Conservation (phyloP, 768 basidiomycete genomes). For the Royoungia palumana region DNA sequence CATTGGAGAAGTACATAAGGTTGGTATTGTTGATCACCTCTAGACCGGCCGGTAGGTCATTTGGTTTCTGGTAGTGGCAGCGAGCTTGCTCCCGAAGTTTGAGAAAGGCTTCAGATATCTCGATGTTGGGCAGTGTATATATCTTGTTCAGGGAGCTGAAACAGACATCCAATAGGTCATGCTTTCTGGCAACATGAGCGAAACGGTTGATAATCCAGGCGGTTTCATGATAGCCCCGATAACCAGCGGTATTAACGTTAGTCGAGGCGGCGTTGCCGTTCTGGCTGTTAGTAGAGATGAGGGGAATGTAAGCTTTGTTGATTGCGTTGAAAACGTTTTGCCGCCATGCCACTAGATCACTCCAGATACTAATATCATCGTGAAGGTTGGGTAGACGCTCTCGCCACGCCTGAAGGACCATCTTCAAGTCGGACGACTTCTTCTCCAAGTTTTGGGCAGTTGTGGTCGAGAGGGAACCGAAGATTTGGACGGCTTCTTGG, state of each 20-base stretch:
- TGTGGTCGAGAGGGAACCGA: conserved; percentile 83
- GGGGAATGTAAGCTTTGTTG: conserved; percentile 92
- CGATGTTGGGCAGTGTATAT: conserved; percentile 98
- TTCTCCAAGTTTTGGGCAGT: conserved; percentile 88
- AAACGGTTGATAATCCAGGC: conserved; percentile 99
- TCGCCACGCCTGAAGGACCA: conserved; percentile 95
- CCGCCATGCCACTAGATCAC: conserved; percentile 97
- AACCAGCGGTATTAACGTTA: conserved; percentile 80
- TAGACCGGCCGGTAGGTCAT: conserved; percentile 88
- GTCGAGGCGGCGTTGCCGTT: conserved; percentile 47
- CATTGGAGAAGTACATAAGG: conserved; percentile 90
- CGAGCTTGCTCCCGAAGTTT: conserved; percentile 98
- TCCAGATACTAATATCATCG: conserved; percentile 99
- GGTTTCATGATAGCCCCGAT: conserved; percentile 96
- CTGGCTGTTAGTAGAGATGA: conserved; percentile 63
- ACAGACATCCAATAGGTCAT: conserved; percentile 94
- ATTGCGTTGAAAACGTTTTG: conserved; percentile 98
- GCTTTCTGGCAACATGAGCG: conserved; percentile 96
- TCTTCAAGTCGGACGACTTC: conserved; percentile 92
- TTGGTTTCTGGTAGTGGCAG: conserved; percentile 94
- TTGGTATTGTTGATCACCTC: conserved; percentile 99
- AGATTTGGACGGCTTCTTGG: conserved; percentile 93
- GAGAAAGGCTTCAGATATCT: conserved; percentile 98
- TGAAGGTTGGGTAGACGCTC: conserved; percentile 93
- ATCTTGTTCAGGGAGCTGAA: conserved; percentile 94